Conservation (phyloP, 2,329 filamentous ascomycete species). For the Fusarium scirpi region DNA sequence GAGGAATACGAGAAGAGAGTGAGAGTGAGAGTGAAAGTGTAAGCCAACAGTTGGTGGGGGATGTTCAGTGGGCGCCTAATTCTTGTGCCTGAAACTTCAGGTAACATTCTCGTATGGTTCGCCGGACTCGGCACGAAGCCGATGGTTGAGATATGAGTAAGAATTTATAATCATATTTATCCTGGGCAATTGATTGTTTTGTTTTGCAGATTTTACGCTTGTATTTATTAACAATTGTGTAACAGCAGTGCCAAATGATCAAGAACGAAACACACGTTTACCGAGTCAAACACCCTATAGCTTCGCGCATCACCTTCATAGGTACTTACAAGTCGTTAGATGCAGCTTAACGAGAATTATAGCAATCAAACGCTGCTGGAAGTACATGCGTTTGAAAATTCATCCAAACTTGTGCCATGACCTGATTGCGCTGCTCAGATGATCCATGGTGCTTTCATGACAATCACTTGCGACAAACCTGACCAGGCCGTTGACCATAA, state of each 20-base stretch:
- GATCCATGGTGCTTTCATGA: not conserved
- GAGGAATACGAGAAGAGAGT: slow-evolving; percentile 4
- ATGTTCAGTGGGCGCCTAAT: not conserved
- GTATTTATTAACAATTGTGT: no score
- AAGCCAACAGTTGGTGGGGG: not conserved
- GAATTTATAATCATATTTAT: not conserved
- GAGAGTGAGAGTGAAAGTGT: not conserved
- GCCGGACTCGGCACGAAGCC: not conserved
- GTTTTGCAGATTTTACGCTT: not conserved
- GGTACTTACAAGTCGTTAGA: no score
- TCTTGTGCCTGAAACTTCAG: slow-evolving; percentile 25
- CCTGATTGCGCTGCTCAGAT: not conserved
- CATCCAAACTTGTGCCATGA: not conserved
- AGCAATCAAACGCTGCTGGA: not conserved
- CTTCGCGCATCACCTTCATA: not conserved
- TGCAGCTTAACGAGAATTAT: no score
- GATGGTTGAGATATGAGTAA: not conserved
- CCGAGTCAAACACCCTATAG: not conserved
- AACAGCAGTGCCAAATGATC: not conserved
- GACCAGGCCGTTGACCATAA: not conserved
- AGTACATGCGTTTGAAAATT: not conserved
- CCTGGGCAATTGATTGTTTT: not conserved
- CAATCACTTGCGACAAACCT: slow-evolving; percentile 17
- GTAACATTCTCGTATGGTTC: slow-evolving; percentile 7
- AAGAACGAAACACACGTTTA: no score